Evolutionary conservation across 371 early-diverging fungal genomes (phyloP).

Genomic region (Mucor velutinosus): DNA sequence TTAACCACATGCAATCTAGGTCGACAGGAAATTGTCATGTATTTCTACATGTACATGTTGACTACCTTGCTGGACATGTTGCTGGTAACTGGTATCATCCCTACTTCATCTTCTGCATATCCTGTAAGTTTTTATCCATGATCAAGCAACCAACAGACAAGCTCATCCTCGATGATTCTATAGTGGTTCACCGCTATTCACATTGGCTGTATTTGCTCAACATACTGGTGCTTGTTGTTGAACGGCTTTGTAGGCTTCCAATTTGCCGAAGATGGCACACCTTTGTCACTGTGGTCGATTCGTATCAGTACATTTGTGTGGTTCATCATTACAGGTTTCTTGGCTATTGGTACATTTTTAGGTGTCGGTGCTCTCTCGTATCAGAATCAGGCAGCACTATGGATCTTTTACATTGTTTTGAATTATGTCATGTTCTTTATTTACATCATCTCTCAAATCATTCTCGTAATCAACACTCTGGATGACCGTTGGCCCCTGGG

Average conservation of each 20-base stretch:
- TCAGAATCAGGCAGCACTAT: constrained; percentile 64
- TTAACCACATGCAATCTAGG: constrained; percentile 37
- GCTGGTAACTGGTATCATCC: constrained; percentile 80
- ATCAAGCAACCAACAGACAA: not conserved
- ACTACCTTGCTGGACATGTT: constrained; percentile 78
- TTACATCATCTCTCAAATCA: constrained; percentile 76
- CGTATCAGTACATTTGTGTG: constrained; percentile 67
- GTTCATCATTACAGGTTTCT: constrained; percentile 63
- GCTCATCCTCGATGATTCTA: not conserved
- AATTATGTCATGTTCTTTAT: constrained; percentile 66
- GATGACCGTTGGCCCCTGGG: constrained; percentile 87
- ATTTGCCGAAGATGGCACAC: constrained; percentile 87
- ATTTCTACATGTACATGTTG: constrained; percentile 85
- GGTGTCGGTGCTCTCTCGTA: constrained; percentile 54
- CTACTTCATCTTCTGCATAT: constrained; percentile 70
- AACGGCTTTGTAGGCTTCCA: constrained; percentile 91
- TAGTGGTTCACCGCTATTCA: constrained; percentile 78
- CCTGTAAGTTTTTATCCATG: constrained; percentile 51
- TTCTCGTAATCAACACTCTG: constrained; percentile 79
- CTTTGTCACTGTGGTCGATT: constrained; percentile 56
- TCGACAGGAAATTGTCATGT: constrained; percentile 92
- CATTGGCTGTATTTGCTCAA: constrained; percentile 64
- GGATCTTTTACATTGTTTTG: constrained; percentile 73
- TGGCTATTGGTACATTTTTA: constrained; percentile 74
- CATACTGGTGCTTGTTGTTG: constrained; percentile 77